Conservation (phyloP, 257 asterid genomes). For the Nicotiana tomentosiformis region DNA sequence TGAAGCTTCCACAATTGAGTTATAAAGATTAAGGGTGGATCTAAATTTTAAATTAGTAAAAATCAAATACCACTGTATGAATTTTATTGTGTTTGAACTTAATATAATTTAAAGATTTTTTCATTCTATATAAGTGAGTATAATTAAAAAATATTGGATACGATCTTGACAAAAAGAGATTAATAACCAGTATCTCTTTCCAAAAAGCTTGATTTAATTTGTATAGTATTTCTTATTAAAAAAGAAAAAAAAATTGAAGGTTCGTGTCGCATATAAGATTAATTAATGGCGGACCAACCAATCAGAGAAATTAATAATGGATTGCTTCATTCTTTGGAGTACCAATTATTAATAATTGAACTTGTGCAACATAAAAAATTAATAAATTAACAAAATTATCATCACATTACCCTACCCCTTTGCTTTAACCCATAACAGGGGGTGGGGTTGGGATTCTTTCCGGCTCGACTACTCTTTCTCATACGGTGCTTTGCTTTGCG, state of each 20-base stretch:
- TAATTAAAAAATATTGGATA: too few relatives aligned
- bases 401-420: neutral
- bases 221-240: too few relatives aligned
- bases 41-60: neutral
- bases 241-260: neutral
- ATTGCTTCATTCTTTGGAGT: neutral
- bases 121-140: too few relatives aligned
- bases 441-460: conserved; percentile 42
- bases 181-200: too few relatives aligned
- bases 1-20: neutral
- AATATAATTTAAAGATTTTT: neutral
- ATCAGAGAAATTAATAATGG: neutral
- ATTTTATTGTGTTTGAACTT: neutral
- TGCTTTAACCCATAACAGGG: neutral
- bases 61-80: neutral
- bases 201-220: too few relatives aligned
- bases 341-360: neutral
- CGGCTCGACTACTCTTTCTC: conserved; percentile 51
- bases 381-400: neutral
- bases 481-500: conserved; percentile 35
- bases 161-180: neutral
- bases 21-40: neutral
- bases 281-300: neutral
- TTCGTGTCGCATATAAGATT: neutral
- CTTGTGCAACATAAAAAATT: neutral